Evolutionary conservation across 208 protist species (phyloP).

Genomic region (Leishmania aethiopica): DNA sequence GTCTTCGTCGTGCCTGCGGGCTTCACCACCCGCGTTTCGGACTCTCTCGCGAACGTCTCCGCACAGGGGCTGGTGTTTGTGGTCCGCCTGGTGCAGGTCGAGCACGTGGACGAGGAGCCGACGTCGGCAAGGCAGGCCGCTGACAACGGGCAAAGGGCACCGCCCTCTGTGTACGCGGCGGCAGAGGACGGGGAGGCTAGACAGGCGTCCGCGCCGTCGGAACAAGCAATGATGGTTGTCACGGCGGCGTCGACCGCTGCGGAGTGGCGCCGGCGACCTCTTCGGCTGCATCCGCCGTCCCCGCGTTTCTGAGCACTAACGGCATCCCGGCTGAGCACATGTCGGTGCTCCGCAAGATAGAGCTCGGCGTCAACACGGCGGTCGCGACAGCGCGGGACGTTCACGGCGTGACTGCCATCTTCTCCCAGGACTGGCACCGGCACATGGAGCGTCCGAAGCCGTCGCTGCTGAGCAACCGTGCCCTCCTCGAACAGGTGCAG

Average conservation of each 20-base stretch:
- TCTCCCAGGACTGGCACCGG: constrained; percentile 53
- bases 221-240: constrained; percentile 16
- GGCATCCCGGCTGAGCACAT: constrained; percentile 74
- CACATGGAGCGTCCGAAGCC: constrained; percentile 42
- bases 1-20: constrained; percentile 51
- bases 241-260: neutral
- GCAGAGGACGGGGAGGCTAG: constrained; percentile 4
- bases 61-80: constrained; percentile 50
- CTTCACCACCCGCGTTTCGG: constrained; percentile 25
- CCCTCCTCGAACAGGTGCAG: constrained; percentile 60
- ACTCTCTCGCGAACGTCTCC: constrained; percentile 32
- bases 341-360: constrained; percentile 71
- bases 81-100: constrained; percentile 51
- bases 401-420: constrained; percentile 38
- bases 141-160: neutral
- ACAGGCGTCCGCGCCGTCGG: neutral
- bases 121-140: constrained; percentile 6
- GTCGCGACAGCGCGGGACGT: constrained; percentile 48
- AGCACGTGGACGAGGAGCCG: constrained; percentile 30
- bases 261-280: neutral
- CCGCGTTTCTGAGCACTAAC: constrained; percentile 24
- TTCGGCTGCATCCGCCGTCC: constrained; percentile 7
- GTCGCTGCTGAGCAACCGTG: constrained; percentile 66
- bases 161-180: constrained; percentile 30
- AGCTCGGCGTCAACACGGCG: constrained; percentile 49